Conservation (phyloP, 768 basidiomycete species). For the Tylopilus balloui region DNA sequence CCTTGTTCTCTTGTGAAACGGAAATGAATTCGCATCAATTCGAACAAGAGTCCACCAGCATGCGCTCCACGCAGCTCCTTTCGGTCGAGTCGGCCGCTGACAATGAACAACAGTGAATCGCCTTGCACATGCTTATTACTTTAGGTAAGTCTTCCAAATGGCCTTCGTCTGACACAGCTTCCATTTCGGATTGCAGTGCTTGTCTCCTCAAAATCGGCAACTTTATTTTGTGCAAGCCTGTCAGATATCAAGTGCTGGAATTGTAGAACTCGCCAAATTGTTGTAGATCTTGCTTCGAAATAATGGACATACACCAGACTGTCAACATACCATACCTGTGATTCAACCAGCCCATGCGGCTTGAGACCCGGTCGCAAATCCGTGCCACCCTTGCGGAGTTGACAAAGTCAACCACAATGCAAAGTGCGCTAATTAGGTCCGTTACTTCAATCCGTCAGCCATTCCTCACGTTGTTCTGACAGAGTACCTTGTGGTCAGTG, state of each 20-base stretch:
- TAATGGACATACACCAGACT: slow-evolving; percentile 26
- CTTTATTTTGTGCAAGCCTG: slow-evolving; percentile 18
- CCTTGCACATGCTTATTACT: slow-evolving; percentile 14
- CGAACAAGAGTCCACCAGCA: slow-evolving; percentile 18
- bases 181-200: slow-evolving; percentile 18
- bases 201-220: slow-evolving; percentile 18
- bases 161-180: slow-evolving; percentile 12
- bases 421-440: slow-evolving; percentile 33
- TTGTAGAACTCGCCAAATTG: slow-evolving; percentile 21
- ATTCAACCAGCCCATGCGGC: slow-evolving; percentile 13
- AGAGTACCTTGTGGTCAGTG: slow-evolving; percentile 33
- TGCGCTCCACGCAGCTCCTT: slow-evolving; percentile 17
- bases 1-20: slow-evolving; percentile 27
- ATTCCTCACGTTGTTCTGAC: slow-evolving; percentile 29
- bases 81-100: slow-evolving; percentile 19
- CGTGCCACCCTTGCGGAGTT: slow-evolving; percentile 23
- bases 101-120: slow-evolving; percentile 23
- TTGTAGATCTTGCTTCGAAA: slow-evolving; percentile 25
- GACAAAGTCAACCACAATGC: slow-evolving; percentile 30
- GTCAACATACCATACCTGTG: slow-evolving; percentile 14
- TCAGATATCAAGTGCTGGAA: slow-evolving; percentile 20
- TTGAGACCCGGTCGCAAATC: slow-evolving; percentile 30
- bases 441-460: slow-evolving; percentile 25
- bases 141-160: slow-evolving; percentile 25
- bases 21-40: slow-evolving; percentile 32